These are phyloP conservation scores for Hibiscus mutabilis DNA, from an alignment of 345 rosid genomes.

Conservation along the genomic window DNA sequence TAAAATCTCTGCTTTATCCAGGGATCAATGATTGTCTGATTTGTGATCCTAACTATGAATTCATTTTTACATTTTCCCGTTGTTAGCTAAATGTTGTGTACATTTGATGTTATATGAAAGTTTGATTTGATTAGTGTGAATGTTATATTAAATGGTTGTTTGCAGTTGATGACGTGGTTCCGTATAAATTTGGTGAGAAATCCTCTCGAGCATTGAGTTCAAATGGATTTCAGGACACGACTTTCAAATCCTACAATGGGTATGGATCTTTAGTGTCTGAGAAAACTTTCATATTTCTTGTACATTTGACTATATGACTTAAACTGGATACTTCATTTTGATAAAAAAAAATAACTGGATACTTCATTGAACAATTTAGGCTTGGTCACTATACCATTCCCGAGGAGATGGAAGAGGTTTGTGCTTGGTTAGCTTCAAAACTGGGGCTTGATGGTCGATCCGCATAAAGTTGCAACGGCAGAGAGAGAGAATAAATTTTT, in stretches of 20 bases:
- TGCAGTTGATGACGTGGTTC: slow-evolving; percentile 90
- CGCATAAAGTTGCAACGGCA: slow-evolving; percentile 8
- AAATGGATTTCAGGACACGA: slow-evolving; percentile 57
- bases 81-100: background rate
- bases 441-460: slow-evolving; percentile 52
- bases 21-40: background rate
- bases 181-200: slow-evolving; percentile 77
- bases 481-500: background rate
- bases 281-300: background rate
- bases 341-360: too few species aligned
- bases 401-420: slow-evolving; percentile 80
- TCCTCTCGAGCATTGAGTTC: slow-evolving; percentile 53
- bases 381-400: slow-evolving; percentile 92
- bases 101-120: background rate
- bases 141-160: slow-evolving; percentile 13
- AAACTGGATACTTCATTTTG: slow-evolving; percentile 2
- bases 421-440: slow-evolving; percentile 65
- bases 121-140: background rate
- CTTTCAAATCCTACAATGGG: slow-evolving; percentile 75
- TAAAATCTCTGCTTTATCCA: background rate
- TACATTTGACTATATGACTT: background rate
- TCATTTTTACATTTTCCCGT: background rate
- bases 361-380: slow-evolving; percentile 24
- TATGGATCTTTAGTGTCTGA: slow-evolving; percentile 16
- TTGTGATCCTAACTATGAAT: background rate